Percentiles rank a stretch among this genome's conserved stretches.
Evolutionary conservation across 164 flowering plant genomes (phyloP).

Genomic region (Warburgia ugandensis): DNA sequence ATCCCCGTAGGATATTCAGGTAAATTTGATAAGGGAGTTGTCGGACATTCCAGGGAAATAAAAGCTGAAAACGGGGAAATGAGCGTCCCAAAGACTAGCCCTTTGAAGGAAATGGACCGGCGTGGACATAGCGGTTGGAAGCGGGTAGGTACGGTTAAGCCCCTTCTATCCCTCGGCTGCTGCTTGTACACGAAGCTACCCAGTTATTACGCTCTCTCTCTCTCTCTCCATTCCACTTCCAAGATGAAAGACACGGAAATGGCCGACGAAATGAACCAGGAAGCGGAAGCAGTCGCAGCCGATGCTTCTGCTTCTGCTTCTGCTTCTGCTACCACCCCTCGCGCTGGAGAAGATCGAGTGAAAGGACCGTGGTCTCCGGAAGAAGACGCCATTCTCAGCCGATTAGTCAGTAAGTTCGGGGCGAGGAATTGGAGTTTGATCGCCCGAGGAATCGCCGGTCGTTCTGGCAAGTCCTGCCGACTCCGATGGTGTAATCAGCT

Average conservation of each 20-base stretch:
- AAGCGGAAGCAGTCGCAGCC: conserved; percentile 10
- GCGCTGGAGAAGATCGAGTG: conserved; percentile 28
- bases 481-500: conserved; percentile 97
- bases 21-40: too few species aligned
- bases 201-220: too few species aligned
- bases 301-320: background rate
- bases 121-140: conserved; percentile 11
- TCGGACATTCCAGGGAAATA: too few species aligned
- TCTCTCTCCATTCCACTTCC: too few species aligned
- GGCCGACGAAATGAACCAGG: conserved; percentile 1
- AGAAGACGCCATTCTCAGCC: conserved; percentile 53
- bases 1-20: too few species aligned
- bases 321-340: background rate
- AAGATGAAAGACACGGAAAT: conserved; percentile 5
- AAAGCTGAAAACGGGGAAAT: background rate
- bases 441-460: conserved; percentile 69
- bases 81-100: background rate
- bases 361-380: conserved; percentile 77
- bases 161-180: too few species aligned
- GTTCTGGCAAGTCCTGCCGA: conserved; percentile 89
- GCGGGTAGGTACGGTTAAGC: conserved; percentile 14
- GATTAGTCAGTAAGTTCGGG: conserved; percentile 60
- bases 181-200: too few species aligned
- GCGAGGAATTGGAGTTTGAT: conserved; percentile 84
- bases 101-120: background rate